These are phyloP conservation scores for Xylaria palmicola DNA, from an alignment of 495 filamentous ascomycete genomes.

Conservation along the genomic window DNA sequence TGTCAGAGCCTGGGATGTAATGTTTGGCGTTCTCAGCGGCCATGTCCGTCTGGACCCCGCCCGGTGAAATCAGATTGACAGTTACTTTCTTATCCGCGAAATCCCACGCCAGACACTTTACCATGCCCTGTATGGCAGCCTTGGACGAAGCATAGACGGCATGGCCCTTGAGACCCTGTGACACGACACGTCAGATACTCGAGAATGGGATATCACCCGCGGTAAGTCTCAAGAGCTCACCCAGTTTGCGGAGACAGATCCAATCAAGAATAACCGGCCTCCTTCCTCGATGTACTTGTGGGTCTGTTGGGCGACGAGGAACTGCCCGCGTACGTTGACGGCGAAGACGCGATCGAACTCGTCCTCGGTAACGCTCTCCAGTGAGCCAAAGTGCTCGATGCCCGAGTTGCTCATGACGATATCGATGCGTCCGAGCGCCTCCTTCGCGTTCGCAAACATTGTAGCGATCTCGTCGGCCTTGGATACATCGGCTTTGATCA, in stretches of 20 bases:
- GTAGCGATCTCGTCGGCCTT: conserved; percentile 57
- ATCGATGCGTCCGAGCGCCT: conserved; percentile 63
- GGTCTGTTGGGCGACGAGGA: conserved; percentile 73
- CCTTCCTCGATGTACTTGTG: conserved; percentile 61
- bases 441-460: conserved; percentile 61
- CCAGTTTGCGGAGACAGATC: conserved; percentile 44
- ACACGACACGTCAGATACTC: conserved; percentile 35
- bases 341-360: conserved; percentile 71
- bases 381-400: conserved; percentile 56
- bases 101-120: conserved; percentile 65
- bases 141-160: conserved; percentile 70
- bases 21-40: conserved; percentile 64
- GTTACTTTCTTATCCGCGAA: conserved; percentile 66
- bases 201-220: neutral
- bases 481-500: conserved; percentile 71
- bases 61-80: conserved; percentile 69
- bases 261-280: conserved; percentile 62
- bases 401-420: conserved; percentile 69
- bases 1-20: conserved; percentile 55
- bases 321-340: conserved; percentile 70
- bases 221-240: neutral
- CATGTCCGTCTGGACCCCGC: conserved; percentile 75
- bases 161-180: conserved; percentile 60
- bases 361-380: conserved; percentile 64
- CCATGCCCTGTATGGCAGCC: conserved; percentile 70